Base-by-base conservation (phyloP, 176 grass and related monocot genomes). In the Lolium perenne region DNA sequence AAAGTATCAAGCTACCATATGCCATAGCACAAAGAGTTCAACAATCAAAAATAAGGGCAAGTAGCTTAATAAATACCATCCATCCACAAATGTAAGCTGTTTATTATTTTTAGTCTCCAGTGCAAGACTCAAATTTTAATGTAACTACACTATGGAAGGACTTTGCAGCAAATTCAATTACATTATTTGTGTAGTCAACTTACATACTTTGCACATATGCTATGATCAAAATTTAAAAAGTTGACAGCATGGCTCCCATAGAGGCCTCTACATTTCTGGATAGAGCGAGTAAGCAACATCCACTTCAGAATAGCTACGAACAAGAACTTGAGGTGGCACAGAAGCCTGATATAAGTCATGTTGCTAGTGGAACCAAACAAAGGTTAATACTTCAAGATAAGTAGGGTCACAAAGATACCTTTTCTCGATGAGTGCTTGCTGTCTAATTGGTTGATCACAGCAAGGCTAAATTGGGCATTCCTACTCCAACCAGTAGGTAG, bases 401-500 rank as follows among this genome's bases (percentile, higher is more conserved):
- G 57, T 8, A 86, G 22, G 18, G 29, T 63, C 38, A 4, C 17
- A 38, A 85, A 20, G 14, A 79, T 90, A 95, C 93, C 93, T 92
- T 95, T 95, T 88, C 93, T 92, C 84, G 79, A 35, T 32, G 90
- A 86, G 15, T 41, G 73, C 40, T 82, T 95, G 80, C 41, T 73
- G 57, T 92, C 88, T 60, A 90, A 68, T 83, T 95, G 90, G 82
- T 90, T 95, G 58, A 92, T 79, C 62, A 95, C 82, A 40, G 90
- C 90, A 62, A 95, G 90, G 56, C 82, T 88, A 83, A 95, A 95
- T 74, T 90, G 88, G 85, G 93, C 90, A 90, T 61, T 81, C 81
- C 90, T 86, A 84, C 48, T 88, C 93, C 93, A 95, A 15, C 93
- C 93, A 86, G 50, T 63, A 78, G 90, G 88, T 76, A 90, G 70